These are phyloP conservation scores for Corniculantispora saksenae DNA, from an alignment of 2,329 filamentous ascomycete species.

Conservation along the genomic window DNA sequence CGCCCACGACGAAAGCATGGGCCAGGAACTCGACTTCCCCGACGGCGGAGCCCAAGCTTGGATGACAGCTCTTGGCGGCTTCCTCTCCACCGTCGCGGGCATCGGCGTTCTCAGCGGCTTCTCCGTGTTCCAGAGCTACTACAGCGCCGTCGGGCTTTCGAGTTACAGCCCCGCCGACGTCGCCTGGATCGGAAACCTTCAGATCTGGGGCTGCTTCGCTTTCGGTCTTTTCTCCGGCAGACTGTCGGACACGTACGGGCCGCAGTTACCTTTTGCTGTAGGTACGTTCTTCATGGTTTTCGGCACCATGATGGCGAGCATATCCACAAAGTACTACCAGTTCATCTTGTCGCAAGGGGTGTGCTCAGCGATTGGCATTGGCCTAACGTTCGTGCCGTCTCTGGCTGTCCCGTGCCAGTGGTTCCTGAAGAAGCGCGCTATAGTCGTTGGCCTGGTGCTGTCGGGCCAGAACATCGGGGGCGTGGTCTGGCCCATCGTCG, in stretches of 20 bases:
- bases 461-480: constrained; percentile 35
- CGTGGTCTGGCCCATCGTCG: constrained; percentile 36
- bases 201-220: constrained; percentile 48
- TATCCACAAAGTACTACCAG: constrained; percentile 40
- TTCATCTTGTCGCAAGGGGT: constrained; percentile 37
- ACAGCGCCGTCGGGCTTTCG: constrained; percentile 45
- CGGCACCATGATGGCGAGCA: constrained; percentile 59
- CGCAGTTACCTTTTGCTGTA: constrained; percentile 49
- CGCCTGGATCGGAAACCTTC: constrained; percentile 57
- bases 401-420: constrained; percentile 28
- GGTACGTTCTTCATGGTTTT: constrained; percentile 57
- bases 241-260: constrained; percentile 61
- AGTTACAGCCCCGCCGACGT: constrained; percentile 51
- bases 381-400: constrained; percentile 29
- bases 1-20: too few relatives aligned
- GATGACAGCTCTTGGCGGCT: too few relatives aligned
- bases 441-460: constrained; percentile 29
- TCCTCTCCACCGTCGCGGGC: too few relatives aligned
- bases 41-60: too few relatives aligned
- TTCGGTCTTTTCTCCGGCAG: constrained; percentile 59
- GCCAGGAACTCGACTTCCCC: too few relatives aligned
- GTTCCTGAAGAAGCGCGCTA: constrained; percentile 29
- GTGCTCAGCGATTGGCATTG: constrained; percentile 32
- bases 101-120: too few relatives aligned
- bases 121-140: constrained; percentile 61